Conservation (phyloP, 768 basidiomycete genomes). For the Leccinum barrowsii region DNA sequence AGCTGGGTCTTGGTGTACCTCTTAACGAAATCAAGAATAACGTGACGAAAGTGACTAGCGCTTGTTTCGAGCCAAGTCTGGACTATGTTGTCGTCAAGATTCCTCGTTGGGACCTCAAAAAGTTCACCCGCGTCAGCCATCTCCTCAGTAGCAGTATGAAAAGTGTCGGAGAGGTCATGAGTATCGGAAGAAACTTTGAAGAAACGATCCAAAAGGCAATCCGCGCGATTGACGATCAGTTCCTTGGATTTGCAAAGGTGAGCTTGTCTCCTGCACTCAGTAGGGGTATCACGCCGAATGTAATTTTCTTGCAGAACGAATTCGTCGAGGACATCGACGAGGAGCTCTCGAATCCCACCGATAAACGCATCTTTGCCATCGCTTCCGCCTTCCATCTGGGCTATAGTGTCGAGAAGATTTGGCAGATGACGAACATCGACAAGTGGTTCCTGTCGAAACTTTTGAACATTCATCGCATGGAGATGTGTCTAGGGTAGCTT, state of each 20-base stretch:
- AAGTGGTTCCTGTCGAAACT: conserved; percentile 97
- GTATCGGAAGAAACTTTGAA: conserved; percentile 96
- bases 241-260: conserved; percentile 87
- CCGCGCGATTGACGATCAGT: conserved; percentile 92
- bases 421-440: conserved; percentile 98
- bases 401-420: conserved; percentile 93
- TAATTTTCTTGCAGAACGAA: conserved; percentile 56
- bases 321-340: conserved; percentile 88
- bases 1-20: conserved; percentile 94
- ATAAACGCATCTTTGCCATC: conserved; percentile 96
- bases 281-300: not conserved
- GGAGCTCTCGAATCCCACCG: conserved; percentile 91
- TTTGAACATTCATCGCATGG: conserved; percentile 78
- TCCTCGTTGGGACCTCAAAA: conserved; percentile 98
- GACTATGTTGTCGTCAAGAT: conserved; percentile 99
- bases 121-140: conserved; percentile 92
- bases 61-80: conserved; percentile 97
- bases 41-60: conserved; percentile 93
- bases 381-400: conserved; percentile 90
- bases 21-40: conserved; percentile 98
- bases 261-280: conserved; percentile 1
- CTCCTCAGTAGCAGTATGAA: conserved; percentile 96
- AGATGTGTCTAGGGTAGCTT: conserved; percentile 67
- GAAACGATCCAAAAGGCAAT: conserved; percentile 99
- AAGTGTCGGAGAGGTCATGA: conserved; percentile 99